Conservation (phyloP, 2,329 filamentous ascomycete species). For the Lecanosticta acicola region DNA sequence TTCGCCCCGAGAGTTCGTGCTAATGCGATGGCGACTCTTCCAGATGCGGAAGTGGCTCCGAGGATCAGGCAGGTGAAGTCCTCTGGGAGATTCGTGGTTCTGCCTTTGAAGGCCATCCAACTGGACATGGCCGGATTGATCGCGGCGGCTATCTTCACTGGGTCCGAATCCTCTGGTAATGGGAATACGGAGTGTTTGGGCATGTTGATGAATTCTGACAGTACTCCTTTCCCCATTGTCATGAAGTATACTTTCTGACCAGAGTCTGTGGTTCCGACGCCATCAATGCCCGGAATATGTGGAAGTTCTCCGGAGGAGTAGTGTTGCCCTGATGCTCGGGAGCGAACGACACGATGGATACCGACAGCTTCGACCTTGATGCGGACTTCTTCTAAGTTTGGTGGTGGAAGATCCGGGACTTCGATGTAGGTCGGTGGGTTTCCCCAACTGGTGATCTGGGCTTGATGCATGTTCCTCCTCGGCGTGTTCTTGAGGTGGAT, state of each 20-base stretch:
- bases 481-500: background rate
- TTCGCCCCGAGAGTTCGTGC: constrained; percentile 47
- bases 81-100: constrained; percentile 37
- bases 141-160: constrained; percentile 47
- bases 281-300: constrained; percentile 50
- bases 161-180: constrained; percentile 44
- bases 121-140: constrained; percentile 52
- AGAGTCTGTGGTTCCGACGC: constrained; percentile 43
- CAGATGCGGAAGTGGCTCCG: constrained; percentile 51
- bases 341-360: constrained; percentile 50
- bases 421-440: constrained; percentile 30
- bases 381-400: constrained; percentile 38
- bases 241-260: constrained; percentile 49
- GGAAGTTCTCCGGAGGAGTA: constrained; percentile 48
- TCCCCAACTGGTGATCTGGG: constrained; percentile 40
- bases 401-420: constrained; percentile 34
- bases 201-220: constrained; percentile 48
- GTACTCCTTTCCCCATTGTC: constrained; percentile 40
- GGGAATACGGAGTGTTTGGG: constrained; percentile 36
- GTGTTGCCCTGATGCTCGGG: constrained; percentile 50
- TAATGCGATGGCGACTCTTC: constrained; percentile 46
- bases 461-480: constrained; percentile 38
- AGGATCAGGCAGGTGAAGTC: constrained; percentile 48
- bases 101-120: constrained; percentile 53
- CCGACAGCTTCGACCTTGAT: constrained; percentile 50